Base-by-base conservation (phyloP, 2,329 filamentous ascomycete species). In the Colletotrichum euphorbiae region DNA sequence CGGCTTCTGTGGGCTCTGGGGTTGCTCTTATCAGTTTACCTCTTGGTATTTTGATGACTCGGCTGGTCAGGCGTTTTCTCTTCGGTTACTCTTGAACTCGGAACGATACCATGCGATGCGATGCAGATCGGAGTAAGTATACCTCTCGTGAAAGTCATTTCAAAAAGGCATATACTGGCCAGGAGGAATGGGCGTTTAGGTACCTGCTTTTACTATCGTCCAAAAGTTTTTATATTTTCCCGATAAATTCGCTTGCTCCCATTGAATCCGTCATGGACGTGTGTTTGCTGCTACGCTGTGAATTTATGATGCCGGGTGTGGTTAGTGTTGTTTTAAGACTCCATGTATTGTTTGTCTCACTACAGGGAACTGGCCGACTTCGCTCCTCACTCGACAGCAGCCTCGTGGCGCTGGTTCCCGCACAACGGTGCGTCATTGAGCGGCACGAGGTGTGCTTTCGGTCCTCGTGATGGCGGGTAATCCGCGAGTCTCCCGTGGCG, bases 401-500 rank as follows among this genome's bases (percentile, higher is more conserved):
- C 78, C 79, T 81, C 73, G 78, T 81, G 78, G 78, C 75, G 74
- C 75, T 55, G 48, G 40, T 66, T 21, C 42, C 48, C 40, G 48
- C 36, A 6, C 12, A 21, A 48, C 17, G 21, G 24, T 66, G 48
- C 61, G 66, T 60, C 62, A 60, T 66, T 56, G 66, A 54, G 62
- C 62, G 62, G 61, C 66, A 69, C 66, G 66, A 33, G 66, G 33
- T 56, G 28, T 40, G 17, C 3, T 50, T 33, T 42, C 54, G 55
- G 54, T 61, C 66, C 58, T 62, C 66, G 62, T 69, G 66, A 69
- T 55, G 60, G 52, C 31, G 48, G 62, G 54, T 43, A 55, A 51
- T 11, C 17, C 33, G 24, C n/a, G 63, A 52, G 46, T 21, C 28
- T 58, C 9, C 33, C 43, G 24, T 31, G 12, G 38, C 8, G 33